phyloP scores from a whole-genome alignment of 2,329 filamentous ascomycete species.

The Orbilia brochopaga region DNA sequence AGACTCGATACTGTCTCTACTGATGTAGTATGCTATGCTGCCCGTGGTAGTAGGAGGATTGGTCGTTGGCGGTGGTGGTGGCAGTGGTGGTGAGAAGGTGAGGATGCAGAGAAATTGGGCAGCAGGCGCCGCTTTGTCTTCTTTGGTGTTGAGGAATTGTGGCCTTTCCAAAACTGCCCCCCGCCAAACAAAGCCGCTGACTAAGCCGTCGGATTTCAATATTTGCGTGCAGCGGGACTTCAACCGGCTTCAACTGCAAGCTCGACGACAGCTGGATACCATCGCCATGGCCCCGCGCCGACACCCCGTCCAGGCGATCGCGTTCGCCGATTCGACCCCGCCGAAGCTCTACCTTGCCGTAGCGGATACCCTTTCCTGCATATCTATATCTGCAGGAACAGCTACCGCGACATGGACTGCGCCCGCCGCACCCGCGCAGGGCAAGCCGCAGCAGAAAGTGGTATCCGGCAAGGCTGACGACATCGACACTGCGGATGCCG shows the following conservation, averaged over 20 bases:
- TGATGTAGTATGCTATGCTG: neutral
- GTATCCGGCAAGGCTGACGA: constrained; percentile 8
- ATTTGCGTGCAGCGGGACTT: neutral
- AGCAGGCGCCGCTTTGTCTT: constrained; percentile 30
- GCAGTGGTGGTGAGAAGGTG: neutral
- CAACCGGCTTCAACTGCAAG: neutral
- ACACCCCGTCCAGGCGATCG: constrained; percentile 38
- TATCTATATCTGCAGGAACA: constrained; percentile 26
- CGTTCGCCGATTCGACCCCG: constrained; percentile 9
- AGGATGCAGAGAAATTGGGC: constrained; percentile 13
- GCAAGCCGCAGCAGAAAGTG: constrained; percentile 19
- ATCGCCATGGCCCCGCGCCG: constrained; percentile 30
- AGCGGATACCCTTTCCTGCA: constrained; percentile 31
- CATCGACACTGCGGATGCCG: constrained; percentile 9
- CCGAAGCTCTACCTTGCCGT: constrained; percentile 35
- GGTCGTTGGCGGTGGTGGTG: neutral
- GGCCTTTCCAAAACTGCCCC: constrained; percentile 43
- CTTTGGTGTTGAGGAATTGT: constrained; percentile 47
- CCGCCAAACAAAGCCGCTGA: constrained; percentile 24
- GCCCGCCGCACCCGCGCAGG: constrained; percentile 28
- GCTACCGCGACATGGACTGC: constrained; percentile 36
- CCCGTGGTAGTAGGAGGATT: neutral
- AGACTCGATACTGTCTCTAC: neutral
- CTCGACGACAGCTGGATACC: neutral
- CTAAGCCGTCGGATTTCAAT: constrained; percentile 18